Evolutionary conservation across 2,329 filamentous ascomycete species (phyloP).

Genomic region (Pseudogymnoascus sp.): DNA sequence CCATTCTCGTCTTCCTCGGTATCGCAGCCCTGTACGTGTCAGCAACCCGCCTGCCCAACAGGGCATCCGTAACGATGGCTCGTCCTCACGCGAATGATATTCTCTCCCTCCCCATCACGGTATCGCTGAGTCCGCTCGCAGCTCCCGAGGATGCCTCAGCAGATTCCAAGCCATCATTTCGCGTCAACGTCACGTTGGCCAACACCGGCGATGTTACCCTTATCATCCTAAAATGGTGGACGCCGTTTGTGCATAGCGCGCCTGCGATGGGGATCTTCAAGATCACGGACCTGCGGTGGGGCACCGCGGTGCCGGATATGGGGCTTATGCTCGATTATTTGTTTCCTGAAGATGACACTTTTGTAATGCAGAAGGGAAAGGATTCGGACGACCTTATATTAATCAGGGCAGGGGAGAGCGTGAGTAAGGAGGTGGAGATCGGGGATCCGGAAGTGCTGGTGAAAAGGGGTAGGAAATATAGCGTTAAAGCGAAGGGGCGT

Average conservation of each 20-base stretch:
- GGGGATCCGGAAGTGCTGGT: constrained; percentile 24
- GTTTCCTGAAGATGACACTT: background rate
- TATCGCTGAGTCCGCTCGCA: background rate
- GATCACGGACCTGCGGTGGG: constrained; percentile 16
- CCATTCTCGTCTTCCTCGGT: background rate
- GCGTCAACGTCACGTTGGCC: constrained; percentile 15
- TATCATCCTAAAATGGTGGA: constrained; percentile 31
- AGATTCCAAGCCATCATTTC: constrained; percentile 6
- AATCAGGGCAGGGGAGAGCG: constrained; percentile 16
- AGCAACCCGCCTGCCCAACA: background rate
- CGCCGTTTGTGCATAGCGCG: constrained; percentile 29
- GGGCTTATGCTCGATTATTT: background rate
- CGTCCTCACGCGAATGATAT: background rate
- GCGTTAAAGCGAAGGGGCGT: constrained; percentile 26
- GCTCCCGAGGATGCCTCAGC: background rate
- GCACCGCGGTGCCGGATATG: background rate
- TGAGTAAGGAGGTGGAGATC: constrained; percentile 19
- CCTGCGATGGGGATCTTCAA: constrained; percentile 27
- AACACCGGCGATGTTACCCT: constrained; percentile 25
- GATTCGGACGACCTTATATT: background rate
- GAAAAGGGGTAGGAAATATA: constrained; percentile 26
- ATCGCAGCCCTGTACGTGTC: background rate
- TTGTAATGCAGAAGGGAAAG: background rate
- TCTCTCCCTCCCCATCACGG: background rate
- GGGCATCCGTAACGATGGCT: background rate